Evolutionary conservation across 441 rosid genomes (phyloP).

Genomic region (Monsonia emarginata): DNA sequence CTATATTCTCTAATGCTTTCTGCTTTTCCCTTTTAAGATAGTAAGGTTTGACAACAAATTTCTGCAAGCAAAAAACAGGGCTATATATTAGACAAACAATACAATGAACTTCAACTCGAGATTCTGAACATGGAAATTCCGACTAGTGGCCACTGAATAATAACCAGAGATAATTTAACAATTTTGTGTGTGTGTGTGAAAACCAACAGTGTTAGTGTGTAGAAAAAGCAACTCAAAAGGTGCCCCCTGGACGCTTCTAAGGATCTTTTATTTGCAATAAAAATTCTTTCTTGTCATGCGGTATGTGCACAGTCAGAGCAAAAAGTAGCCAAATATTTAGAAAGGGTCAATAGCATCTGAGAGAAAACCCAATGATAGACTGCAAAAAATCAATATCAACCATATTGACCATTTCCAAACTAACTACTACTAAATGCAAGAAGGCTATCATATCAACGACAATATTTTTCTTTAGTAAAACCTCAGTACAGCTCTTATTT

Average conservation of each 20-base stretch:
- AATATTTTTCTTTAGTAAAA: not conserved
- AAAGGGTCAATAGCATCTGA: not conserved
- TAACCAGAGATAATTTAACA: not conserved
- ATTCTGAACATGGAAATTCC: not conserved
- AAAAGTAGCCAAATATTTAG: no score
- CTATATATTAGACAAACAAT: slow-evolving; percentile 2
- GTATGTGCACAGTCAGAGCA: not conserved
- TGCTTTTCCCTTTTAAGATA: slow-evolving; percentile 52
- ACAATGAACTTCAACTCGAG: not conserved
- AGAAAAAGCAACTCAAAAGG: not conserved
- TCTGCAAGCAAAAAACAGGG: slow-evolving; percentile 35
- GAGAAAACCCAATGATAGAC: not conserved
- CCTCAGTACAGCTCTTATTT: not conserved
- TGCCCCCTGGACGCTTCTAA: not conserved
- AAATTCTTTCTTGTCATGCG: not conserved
- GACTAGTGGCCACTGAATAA: not conserved
- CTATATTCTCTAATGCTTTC: slow-evolving; percentile 59
- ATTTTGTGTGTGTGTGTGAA: not conserved
- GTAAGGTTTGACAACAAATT: slow-evolving; percentile 68
- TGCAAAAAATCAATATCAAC: not conserved
- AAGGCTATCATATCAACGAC: not conserved
- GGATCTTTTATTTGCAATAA: not conserved
- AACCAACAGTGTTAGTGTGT: not conserved
- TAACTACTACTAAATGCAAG: not conserved
- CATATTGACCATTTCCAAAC: not conserved